phyloP scores from a whole-genome alignment of 106 monocot species.

The Apostasia ramifera region DNA sequence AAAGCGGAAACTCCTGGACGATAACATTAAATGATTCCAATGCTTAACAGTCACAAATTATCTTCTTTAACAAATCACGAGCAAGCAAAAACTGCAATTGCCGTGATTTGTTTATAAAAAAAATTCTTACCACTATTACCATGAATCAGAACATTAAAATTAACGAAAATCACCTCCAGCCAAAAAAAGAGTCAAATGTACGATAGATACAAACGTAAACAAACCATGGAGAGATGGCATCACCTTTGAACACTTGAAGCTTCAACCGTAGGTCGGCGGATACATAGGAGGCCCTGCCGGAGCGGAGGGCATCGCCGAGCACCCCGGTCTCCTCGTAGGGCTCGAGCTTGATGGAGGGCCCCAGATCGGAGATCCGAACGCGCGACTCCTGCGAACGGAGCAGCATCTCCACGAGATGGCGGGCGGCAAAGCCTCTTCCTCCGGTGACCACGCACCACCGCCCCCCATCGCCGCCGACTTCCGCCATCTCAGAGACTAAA shows the following conservation, averaged over 20 bases:
- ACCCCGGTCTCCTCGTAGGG: constrained; percentile 43
- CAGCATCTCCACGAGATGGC: constrained; percentile 92
- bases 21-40: too few relatives aligned
- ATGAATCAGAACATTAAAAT: too few relatives aligned
- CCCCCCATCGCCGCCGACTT: constrained; percentile 18
- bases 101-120: too few relatives aligned
- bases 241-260: constrained; percentile 70
- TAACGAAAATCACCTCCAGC: too few relatives aligned
- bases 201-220: background rate
- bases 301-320: constrained; percentile 47
- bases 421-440: constrained; percentile 85
- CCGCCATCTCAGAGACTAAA: constrained; percentile 3
- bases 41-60: too few relatives aligned
- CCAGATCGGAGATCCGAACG: constrained; percentile 81
- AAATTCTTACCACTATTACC: too few relatives aligned
- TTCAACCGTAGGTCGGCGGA: constrained; percentile 78
- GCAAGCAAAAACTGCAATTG: too few relatives aligned
- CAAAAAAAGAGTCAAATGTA: too few relatives aligned
- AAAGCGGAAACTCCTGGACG: too few relatives aligned
- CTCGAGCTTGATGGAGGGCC: constrained; percentile 62
- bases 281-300: constrained; percentile 66
- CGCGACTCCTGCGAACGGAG: constrained; percentile 55
- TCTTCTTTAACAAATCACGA: too few relatives aligned
- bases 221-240: background rate
- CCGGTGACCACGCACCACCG: constrained; percentile 87